Evolutionary conservation across 441 rosid species (phyloP).

Genomic region (Bruguiera hainesii): DNA sequence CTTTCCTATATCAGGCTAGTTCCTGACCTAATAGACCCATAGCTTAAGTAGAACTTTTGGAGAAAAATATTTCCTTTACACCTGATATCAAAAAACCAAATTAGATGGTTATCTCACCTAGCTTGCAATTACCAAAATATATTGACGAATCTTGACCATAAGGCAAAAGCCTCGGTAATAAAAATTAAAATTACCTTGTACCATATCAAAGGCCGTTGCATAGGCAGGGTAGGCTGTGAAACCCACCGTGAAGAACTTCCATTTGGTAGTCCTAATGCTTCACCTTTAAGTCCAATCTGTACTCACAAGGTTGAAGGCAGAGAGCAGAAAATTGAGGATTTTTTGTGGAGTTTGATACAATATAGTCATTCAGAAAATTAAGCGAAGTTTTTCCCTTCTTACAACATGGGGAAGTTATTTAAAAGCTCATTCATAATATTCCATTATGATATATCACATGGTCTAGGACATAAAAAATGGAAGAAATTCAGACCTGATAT

Average conservation of each 20-base stretch:
- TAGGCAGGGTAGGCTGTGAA: conserved; percentile 63
- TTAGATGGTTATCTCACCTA: no score
- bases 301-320: conserved; percentile 15
- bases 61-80: not conserved
- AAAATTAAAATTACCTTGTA: conserved; percentile 66
- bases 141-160: not conserved
- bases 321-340: not conserved
- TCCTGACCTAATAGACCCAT: not conserved
- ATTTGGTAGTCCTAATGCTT: conserved; percentile 58
- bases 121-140: not conserved
- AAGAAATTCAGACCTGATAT: conserved; percentile 61
- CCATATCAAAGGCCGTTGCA: conserved; percentile 79
- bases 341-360: not conserved
- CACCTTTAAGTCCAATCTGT: conserved; percentile 91
- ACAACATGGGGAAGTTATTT: not conserved
- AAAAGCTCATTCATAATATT: no score
- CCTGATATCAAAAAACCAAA: not conserved
- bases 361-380: not conserved
- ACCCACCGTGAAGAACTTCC: conserved; percentile 75
- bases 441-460: not conserved
- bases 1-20: not conserved
- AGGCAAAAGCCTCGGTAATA: not conserved
- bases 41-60: not conserved
- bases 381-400: not conserved
- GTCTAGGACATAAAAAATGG: not conserved